Evolutionary conservation across 2,329 filamentous ascomycete genomes (phyloP).

Genomic region (Neofusicoccum umdonicola): DNA sequence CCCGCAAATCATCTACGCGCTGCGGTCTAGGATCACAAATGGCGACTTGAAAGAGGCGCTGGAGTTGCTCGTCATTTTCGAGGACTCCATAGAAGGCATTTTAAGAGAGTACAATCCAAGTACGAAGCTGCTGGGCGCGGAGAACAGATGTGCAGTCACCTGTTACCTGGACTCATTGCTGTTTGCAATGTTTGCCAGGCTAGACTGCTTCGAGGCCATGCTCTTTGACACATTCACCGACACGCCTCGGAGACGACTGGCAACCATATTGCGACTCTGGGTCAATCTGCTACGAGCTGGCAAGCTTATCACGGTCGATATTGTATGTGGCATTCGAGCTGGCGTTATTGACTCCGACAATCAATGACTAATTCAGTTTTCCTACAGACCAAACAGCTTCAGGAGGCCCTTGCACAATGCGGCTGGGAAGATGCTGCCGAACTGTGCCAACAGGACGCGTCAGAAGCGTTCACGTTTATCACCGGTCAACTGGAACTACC

Average conservation of each 20-base stretch:
- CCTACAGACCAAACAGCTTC: constrained; percentile 73
- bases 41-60: constrained; percentile 73
- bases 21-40: constrained; percentile 62
- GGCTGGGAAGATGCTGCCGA: constrained; percentile 81
- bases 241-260: constrained; percentile 68
- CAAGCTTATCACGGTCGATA: constrained; percentile 77
- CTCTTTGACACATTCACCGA: constrained; percentile 76
- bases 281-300: constrained; percentile 88
- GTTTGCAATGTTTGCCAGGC: constrained; percentile 91
- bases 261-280: constrained; percentile 80
- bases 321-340: constrained; percentile 55
- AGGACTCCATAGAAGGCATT: constrained; percentile 77
- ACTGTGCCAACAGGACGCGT: constrained; percentile 87
- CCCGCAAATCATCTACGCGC: constrained; percentile 61
- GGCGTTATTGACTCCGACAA: neutral
- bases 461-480: constrained; percentile 93
- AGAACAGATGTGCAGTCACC: constrained; percentile 83
- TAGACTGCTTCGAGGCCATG: constrained; percentile 91
- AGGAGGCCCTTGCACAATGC: constrained; percentile 77
- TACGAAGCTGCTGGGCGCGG: constrained; percentile 74
- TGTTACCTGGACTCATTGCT: constrained; percentile 90
- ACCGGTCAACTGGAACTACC: constrained; percentile 86
- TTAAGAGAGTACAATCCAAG: constrained; percentile 72
- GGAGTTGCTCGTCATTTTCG: constrained; percentile 72
- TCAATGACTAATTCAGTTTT: neutral